A percentile compares a stretch with the other conserved stretches of the same genome.
Conservation (phyloP, 2,329 filamentous ascomycete species). For the Clarireedia paspali region DNA sequence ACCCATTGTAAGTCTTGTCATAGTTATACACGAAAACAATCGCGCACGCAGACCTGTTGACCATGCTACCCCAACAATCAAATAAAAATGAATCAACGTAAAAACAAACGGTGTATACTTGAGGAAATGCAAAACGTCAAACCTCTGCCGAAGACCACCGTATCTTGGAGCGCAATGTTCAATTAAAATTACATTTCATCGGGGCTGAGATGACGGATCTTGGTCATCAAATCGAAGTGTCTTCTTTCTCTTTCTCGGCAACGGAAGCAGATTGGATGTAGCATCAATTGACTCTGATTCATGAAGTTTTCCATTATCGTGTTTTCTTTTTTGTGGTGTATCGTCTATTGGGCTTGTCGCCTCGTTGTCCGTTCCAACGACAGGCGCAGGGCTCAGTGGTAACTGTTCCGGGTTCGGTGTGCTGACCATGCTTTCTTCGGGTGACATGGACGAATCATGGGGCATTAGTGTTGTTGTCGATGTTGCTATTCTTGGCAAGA, state of each 20-base stretch:
- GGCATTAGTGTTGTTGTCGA: not conserved
- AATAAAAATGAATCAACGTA: too few species aligned
- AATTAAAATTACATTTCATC: too few species aligned
- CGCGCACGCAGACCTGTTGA: too few species aligned
- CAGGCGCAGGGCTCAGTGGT: not conserved
- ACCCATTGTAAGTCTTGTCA: too few species aligned
- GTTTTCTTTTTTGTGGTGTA: not conserved
- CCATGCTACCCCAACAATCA: too few species aligned
- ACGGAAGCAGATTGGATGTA: not conserved
- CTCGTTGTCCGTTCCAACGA: not conserved
- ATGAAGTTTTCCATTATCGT: not conserved
- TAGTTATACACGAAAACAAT: too few species aligned
- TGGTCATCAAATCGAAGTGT: not conserved
- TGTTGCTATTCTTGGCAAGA: too few species aligned
- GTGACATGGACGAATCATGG: not conserved
- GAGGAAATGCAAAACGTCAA: too few species aligned
- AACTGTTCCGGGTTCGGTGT: not conserved
- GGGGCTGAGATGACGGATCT: too few species aligned
- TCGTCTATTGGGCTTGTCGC: not conserved
- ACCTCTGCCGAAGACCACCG: too few species aligned
- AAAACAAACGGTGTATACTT: too few species aligned
- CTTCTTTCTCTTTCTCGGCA: not conserved
- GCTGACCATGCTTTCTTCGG: not conserved
- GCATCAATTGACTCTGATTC: not conserved
- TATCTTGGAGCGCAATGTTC: too few species aligned